A percentile compares a stretch with the other conserved stretches of the same genome.
Conservation (phyloP, 176 grass and related monocot species). For the Carex myosuroides region DNA sequence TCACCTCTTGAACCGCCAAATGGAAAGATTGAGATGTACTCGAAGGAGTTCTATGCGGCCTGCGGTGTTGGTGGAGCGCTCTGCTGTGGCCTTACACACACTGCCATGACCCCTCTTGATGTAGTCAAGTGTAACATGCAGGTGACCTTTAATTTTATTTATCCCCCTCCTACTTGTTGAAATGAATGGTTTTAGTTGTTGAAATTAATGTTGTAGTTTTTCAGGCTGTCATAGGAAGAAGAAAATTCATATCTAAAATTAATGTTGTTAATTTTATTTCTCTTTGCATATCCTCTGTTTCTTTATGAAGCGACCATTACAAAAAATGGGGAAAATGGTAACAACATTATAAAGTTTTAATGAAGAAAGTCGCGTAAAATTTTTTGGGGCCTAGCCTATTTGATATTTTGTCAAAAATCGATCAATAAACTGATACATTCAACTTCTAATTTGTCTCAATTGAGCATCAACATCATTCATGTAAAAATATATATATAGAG, state of each 20-base stretch:
- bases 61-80: background rate
- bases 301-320: background rate
- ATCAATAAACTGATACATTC: no score
- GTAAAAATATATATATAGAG: no score
- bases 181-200: no score
- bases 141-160: background rate
- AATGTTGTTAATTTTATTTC: no score
- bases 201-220: no score
- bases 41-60: slow-evolving; percentile 26
- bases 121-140: slow-evolving; percentile 36
- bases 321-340: background rate
- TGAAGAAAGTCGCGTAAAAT: background rate
- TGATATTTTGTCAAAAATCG: no score
- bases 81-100: slow-evolving; percentile 20
- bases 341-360: background rate
- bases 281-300: background rate
- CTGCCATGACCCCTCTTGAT: slow-evolving; percentile 27
- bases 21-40: slow-evolving; percentile 20
- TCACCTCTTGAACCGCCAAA: slow-evolving; percentile 14
- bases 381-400: background rate
- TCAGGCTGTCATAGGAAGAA: no score
- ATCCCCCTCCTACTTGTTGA: background rate
- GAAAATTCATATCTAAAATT: no score
- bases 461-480: no score
- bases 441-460: no score